Conservation (phyloP, 2,329 filamentous ascomycete species). For the Aureobasidium musti region DNA sequence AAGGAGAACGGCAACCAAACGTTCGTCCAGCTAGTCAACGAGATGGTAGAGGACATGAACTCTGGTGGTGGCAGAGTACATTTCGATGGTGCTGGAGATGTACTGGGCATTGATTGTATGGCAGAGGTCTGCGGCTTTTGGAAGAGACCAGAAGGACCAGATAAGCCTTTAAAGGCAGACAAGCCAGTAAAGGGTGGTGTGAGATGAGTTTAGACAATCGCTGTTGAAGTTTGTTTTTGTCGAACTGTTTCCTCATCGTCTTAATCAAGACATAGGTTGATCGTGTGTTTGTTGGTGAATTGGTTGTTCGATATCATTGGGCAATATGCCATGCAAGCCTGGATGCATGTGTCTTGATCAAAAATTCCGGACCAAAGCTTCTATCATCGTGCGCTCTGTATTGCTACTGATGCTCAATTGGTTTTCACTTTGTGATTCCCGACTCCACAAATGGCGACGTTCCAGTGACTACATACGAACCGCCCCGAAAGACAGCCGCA, state of each 20-base stretch:
- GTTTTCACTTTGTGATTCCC: background rate
- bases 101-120: conserved; percentile 32
- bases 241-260: background rate
- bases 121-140: conserved; percentile 31
- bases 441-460: conserved; percentile 27
- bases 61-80: conserved; percentile 11
- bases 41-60: conserved; percentile 36
- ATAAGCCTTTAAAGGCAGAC: conserved; percentile 1
- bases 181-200: conserved; percentile 1
- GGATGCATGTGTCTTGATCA: background rate
- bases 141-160: conserved; percentile 26
- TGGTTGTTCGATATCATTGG: background rate
- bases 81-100: conserved; percentile 29
- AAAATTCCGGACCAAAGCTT: conserved; percentile 19
- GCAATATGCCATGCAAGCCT: background rate
- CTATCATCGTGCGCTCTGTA: conserved; percentile 4
- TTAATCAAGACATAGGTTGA: background rate
- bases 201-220: background rate
- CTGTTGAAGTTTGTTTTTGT: background rate
- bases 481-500: conserved; percentile 24
- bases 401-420: conserved; percentile 3
- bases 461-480: conserved; percentile 18
- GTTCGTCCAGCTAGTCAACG: conserved; percentile 36
- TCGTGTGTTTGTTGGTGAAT: background rate
- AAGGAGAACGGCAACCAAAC: conserved; percentile 32